phyloP scores from a whole-genome alignment of 1,284 basidiomycete species.

The Takashimella tepidaria region DNA sequence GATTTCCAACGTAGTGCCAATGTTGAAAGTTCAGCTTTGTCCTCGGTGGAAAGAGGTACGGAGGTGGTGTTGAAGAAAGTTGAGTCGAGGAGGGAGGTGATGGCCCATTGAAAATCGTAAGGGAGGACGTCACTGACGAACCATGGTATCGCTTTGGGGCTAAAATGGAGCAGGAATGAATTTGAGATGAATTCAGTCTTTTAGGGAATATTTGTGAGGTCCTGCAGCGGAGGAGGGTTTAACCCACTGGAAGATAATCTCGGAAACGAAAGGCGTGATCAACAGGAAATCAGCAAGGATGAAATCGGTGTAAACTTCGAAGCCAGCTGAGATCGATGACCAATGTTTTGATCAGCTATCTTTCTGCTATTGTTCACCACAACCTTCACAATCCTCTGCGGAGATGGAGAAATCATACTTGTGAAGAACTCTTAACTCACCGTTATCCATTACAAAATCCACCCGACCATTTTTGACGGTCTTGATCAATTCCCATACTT shows the following conservation, averaged over 20 bases:
- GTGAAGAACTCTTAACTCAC: too few species aligned
- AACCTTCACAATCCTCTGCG: too few species aligned
- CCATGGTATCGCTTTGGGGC: conserved; percentile 78
- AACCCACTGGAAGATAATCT: conserved; percentile 82
- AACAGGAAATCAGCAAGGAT: conserved; percentile 92
- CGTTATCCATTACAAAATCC: conserved; percentile 90
- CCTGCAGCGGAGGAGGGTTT: not conserved
- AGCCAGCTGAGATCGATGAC: too few species aligned
- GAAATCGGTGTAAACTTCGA: conserved; percentile 92
- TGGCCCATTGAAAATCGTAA: conserved; percentile 60
- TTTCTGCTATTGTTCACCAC: too few species aligned
- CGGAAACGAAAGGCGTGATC: conserved; percentile 73
- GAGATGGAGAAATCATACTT: too few species aligned
- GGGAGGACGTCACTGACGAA: conserved; percentile 90
- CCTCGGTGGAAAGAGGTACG: conserved; percentile 34
- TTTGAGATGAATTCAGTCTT: not conserved
- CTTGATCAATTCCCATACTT: conserved; percentile 69
- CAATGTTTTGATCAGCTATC: too few species aligned
- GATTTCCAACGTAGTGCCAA: conserved; percentile 69
- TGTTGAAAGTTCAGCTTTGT: conserved; percentile 49
- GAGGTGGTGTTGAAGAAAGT: conserved; percentile 59
- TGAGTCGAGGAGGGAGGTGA: conserved; percentile 50
- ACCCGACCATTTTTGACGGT: conserved; percentile 56
- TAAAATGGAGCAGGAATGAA: conserved; percentile 45
- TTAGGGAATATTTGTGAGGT: conserved; percentile 21